Conservation (phyloP, 306 rosid species). For the Cyamopsis tetragonoloba region DNA sequence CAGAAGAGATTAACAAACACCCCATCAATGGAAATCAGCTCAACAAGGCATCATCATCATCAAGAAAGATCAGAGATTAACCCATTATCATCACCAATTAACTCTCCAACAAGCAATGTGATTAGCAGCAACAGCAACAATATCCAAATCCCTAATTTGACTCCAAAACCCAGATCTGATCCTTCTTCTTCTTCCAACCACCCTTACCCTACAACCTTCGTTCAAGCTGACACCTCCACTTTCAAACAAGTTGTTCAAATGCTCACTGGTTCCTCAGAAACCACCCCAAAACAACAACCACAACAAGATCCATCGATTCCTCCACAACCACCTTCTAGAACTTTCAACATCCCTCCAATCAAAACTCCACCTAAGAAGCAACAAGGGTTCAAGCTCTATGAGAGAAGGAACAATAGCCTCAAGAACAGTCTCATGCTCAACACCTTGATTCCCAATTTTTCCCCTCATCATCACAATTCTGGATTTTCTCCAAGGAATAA, state of each 20-base stretch:
- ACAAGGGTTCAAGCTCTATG: constrained; percentile 85
- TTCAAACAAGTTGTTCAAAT: constrained; percentile 97
- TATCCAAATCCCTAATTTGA: constrained; percentile 47
- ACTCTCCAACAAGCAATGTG: constrained; percentile 67
- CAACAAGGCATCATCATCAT: constrained; percentile 49
- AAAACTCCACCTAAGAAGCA: constrained; percentile 60
- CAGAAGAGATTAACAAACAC: too few species aligned
- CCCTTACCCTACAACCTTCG: constrained; percentile 92
- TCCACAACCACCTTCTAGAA: constrained; percentile 31
- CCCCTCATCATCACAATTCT: constrained; percentile 12
- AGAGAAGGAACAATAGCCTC: constrained; percentile 67
- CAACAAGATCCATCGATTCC: constrained; percentile 31
- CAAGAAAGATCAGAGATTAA: constrained; percentile 53
- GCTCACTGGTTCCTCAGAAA: constrained; percentile 87
- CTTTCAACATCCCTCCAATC: constrained; percentile 74
- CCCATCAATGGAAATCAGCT: constrained; percentile 65
- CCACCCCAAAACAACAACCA: constrained; percentile 27
- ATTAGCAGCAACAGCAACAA: constrained; percentile 36
- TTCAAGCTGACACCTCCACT: constrained; percentile 83
- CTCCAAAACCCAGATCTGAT: constrained; percentile 95
- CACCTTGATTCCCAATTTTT: constrained; percentile 67
- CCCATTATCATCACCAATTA: constrained; percentile 40
- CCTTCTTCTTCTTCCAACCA: constrained; percentile 47
- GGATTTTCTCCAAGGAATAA: constrained; percentile 64
- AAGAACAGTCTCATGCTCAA: constrained; percentile 83